Base-by-base conservation (phyloP, 2,329 filamentous ascomycete species). In the Stemphylium lycopersici region DNA sequence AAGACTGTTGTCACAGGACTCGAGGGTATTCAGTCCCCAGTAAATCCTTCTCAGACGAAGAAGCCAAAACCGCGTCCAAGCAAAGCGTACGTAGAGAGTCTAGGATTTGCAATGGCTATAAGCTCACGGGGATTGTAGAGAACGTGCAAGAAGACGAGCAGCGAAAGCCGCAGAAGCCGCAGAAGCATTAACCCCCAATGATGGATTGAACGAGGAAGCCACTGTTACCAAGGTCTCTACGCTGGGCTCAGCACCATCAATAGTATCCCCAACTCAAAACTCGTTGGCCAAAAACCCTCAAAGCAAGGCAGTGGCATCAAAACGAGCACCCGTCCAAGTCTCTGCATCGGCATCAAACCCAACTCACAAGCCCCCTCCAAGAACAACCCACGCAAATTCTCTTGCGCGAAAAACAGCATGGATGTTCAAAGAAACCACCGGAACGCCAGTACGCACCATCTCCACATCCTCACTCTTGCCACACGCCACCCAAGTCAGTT, bases 401-500 rank as follows among this genome's bases (percentile, higher is more conserved):
- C 18, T 34, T 6, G 16, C 44, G 38, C 48, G 51, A 31, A 59
- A 57, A 32, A 61, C 48, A 20, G 47, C 50, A 51, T 65, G 62
- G 60, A 58, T 63, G 53, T 40, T 48, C 16, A 59, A 44, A 46
- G 52, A 48, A 15, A 58, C 52, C 18, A 53, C 36, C 15, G 33
- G 32, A 11, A 3, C n/a, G 41, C 37, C 52, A 16, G 15, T 67
- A 2, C 45, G 43, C 10, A 57, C 55, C 6, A 52, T 67, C 20
- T 32, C 49, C 22, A 20, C 59, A 29, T 12, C 15, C 11, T 50
- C 48, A 15, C 44, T 64, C 2, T 13, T 53, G 22, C 48, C 56
- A 10, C 36, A 49, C 26, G 32, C 16, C 12, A 44, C 24, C 36
- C n/a, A 11, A 22, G 56, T 67, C 2, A 58, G 54, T 10, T 64